These are phyloP conservation scores for Kewa caespitosa DNA, from an alignment of 179 eudicot species.

Conservation along the genomic window DNA sequence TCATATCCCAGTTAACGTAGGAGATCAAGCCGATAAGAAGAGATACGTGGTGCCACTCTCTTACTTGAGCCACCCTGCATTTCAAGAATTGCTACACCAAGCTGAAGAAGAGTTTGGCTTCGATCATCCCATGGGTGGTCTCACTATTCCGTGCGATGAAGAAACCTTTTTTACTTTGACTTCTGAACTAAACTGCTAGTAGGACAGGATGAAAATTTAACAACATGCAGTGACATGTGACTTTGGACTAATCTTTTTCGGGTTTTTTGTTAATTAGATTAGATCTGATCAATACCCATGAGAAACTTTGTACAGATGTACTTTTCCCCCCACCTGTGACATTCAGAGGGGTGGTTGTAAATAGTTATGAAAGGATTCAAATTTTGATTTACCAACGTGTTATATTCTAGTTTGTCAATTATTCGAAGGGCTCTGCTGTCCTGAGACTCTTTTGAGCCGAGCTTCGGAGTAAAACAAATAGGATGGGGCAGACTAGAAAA, in stretches of 20 bases:
- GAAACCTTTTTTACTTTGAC: constrained; percentile 30
- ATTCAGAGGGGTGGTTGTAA: constrained; percentile 22
- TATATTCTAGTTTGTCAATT: neutral
- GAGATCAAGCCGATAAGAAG: constrained; percentile 42
- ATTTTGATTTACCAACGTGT: neutral
- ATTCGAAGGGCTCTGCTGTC: neutral
- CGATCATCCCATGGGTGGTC: constrained; percentile 43
- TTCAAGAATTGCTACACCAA: constrained; percentile 30
- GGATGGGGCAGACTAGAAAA: too few relatives aligned
- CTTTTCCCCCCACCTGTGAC: constrained; percentile 16
- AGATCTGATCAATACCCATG: neutral
- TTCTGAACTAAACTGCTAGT: constrained; percentile 18
- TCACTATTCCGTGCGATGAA: constrained; percentile 36
- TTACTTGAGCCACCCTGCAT: constrained; percentile 37
- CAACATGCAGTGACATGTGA: neutral
- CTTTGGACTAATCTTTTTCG: neutral
- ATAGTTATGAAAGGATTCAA: neutral
- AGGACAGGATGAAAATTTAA: constrained; percentile 3
- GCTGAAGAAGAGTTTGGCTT: constrained; percentile 48
- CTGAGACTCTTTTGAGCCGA: neutral
- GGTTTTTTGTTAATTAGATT: constrained; percentile 1
- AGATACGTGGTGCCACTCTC: constrained; percentile 37
- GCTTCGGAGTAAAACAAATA: neutral
- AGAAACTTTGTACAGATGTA: constrained; percentile 12
- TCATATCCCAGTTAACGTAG: constrained; percentile 46